These are phyloP conservation scores for Colletotrichum paranaense DNA, from an alignment of 2,329 filamentous ascomycete species.

Conservation along the genomic window DNA sequence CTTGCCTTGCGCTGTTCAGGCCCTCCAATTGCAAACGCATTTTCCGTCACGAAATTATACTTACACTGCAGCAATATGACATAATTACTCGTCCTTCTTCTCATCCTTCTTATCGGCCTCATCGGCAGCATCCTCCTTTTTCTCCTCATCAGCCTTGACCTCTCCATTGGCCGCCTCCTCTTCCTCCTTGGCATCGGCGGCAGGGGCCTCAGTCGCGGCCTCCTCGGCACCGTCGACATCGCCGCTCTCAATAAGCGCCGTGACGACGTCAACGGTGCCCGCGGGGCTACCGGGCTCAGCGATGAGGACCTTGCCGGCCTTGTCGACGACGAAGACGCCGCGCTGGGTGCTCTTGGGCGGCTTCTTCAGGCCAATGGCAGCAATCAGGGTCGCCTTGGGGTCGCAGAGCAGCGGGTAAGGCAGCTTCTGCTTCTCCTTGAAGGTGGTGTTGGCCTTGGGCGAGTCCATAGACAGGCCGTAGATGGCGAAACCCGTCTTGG, in stretches of 20 bases:
- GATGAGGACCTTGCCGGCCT: conserved; percentile 82
- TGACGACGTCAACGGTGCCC: conserved; percentile 81
- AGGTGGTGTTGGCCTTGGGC: conserved; percentile 91
- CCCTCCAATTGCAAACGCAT: neutral
- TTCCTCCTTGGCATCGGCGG: conserved; percentile 41
- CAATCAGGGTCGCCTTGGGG: conserved; percentile 77
- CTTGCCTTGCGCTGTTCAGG: conserved; percentile 6
- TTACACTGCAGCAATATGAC: conserved; percentile 22
- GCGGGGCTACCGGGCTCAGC: conserved; percentile 81
- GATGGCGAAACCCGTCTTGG: conserved; percentile 82
- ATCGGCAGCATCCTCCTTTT: conserved; percentile 37
- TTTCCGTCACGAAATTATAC: conserved; percentile 8
- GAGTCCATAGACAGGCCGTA: conserved; percentile 91
- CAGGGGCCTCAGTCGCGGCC: conserved; percentile 39
- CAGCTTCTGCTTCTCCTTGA: conserved; percentile 91
- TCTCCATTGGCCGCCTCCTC: conserved; percentile 44
- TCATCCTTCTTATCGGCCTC: conserved; percentile 32
- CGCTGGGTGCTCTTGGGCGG: conserved; percentile 81
- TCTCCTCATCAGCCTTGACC: conserved; percentile 38
- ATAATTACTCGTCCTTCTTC: conserved; percentile 27
- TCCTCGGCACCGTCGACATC: conserved; percentile 56
- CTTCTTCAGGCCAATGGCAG: conserved; percentile 91
- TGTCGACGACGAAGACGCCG: conserved; percentile 89
- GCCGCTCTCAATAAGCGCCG: conserved; percentile 69
- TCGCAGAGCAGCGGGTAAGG: conserved; percentile 93